Evolutionary conservation across 1,139 yeast genomes (phyloP).

Genomic region (Hansenula lynferdii): DNA sequence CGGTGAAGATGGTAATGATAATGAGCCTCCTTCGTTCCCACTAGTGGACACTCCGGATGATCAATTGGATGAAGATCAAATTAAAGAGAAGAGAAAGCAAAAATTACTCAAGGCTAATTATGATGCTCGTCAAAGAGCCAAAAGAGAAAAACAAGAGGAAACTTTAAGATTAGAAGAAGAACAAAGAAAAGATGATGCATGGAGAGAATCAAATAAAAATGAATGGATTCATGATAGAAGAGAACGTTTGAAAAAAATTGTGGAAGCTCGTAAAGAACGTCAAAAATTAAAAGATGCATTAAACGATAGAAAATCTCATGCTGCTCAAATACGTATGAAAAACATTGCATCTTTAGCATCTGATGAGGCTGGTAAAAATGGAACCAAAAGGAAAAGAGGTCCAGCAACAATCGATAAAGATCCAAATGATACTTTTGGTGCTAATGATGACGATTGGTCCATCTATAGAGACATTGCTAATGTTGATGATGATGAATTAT

Average conservation of each 20-base stretch:
- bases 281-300: conserved; percentile 70
- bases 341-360: conserved; percentile 85
- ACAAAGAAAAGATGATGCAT: conserved; percentile 61
- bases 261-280: conserved; percentile 60
- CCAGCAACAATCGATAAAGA: conserved; percentile 77
- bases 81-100: conserved; percentile 86
- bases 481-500: conserved; percentile 68
- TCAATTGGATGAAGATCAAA: conserved; percentile 70
- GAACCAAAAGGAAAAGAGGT: conserved; percentile 44
- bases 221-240: conserved; percentile 81
- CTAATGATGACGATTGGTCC: conserved; percentile 95
- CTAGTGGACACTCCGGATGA: conserved; percentile 81
- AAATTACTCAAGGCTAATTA: conserved; percentile 76
- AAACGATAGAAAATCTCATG: conserved; percentile 83
- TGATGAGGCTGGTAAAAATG: conserved; percentile 42
- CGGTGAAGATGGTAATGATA: conserved; percentile 48
- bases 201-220: conserved; percentile 70
- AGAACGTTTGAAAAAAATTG: conserved; percentile 48
- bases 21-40: conserved; percentile 63
- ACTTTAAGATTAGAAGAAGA: conserved; percentile 44
- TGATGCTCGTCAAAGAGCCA: conserved; percentile 84
- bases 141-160: conserved; percentile 71
- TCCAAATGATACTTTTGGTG: conserved; percentile 93
- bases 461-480: conserved; percentile 81
- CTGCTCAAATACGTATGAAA: conserved; percentile 92